These are phyloP conservation scores for Xanthoparmelia taractica DNA, from an alignment of 495 filamentous ascomycete species.

Conservation along the genomic window DNA sequence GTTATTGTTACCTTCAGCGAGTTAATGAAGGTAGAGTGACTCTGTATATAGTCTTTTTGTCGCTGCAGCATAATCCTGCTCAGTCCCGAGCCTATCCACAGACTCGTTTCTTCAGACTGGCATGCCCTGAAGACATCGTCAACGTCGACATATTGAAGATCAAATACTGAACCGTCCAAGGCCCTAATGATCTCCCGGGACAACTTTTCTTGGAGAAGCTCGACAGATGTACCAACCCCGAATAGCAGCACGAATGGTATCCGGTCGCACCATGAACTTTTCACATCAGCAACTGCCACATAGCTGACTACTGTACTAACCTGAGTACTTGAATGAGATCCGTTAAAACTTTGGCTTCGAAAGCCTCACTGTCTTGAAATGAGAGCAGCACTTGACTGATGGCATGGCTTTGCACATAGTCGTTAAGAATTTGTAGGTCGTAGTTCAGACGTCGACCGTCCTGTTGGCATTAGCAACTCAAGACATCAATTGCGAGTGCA, in stretches of 20 bases:
- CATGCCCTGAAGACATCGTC: constrained; percentile 70
- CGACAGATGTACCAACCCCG: constrained; percentile 83
- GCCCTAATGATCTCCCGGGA: constrained; percentile 62
- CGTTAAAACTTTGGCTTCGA: constrained; percentile 68
- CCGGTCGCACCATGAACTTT: constrained; percentile 77
- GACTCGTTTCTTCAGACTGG: constrained; percentile 41
- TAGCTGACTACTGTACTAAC: constrained; percentile 38
- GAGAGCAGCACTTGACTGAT: constrained; percentile 62
- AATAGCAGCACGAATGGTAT: constrained; percentile 84
- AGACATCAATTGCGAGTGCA: not conserved
- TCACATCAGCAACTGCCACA: constrained; percentile 16
- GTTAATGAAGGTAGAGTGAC: constrained; percentile 68
- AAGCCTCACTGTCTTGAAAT: constrained; percentile 88
- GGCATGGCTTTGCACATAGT: constrained; percentile 49
- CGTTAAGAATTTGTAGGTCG: constrained; percentile 74
- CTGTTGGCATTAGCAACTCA: constrained; percentile 28
- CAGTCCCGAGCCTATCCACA: constrained; percentile 64
- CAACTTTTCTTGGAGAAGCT: constrained; percentile 78
- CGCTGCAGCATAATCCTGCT: constrained; percentile 60
- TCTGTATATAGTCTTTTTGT: constrained; percentile 79
- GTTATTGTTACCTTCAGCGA: constrained; percentile 60
- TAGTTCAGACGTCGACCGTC: constrained; percentile 76
- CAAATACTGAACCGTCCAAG: constrained; percentile 72
- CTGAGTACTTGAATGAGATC: constrained; percentile 73
- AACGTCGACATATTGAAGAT: constrained; percentile 68